Conservation (phyloP, 306 rosid species). For the Echinosophora koreensis region DNA sequence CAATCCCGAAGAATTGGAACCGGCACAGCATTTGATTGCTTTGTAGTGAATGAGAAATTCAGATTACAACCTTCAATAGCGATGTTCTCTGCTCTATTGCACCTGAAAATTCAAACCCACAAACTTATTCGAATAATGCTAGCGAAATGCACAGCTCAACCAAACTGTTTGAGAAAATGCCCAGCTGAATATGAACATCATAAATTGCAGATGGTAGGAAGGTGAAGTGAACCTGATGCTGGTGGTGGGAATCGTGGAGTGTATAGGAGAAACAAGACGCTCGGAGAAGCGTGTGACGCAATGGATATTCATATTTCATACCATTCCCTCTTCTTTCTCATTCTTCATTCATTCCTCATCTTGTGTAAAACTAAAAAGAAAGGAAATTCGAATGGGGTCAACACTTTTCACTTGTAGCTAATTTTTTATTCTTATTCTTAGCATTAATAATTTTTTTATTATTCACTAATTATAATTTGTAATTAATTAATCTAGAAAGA, state of each 20-base stretch:
- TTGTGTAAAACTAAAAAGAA: too few relatives aligned
- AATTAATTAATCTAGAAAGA: too few relatives aligned
- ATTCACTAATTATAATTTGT: too few relatives aligned
- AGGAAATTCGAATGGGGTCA: neutral
- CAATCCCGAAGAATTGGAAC: constrained; percentile 76
- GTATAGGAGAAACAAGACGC: constrained; percentile 52
- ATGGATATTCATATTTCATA: constrained; percentile 60
- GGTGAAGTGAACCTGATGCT: constrained; percentile 44
- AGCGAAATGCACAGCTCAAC: neutral
- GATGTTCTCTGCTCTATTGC: constrained; percentile 46
- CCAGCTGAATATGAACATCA: constrained; percentile 20
- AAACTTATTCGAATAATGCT: neutral
- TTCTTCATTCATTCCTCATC: neutral
- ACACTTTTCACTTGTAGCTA: neutral
- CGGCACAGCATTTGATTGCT: constrained; percentile 57
- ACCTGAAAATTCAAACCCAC: constrained; percentile 45
- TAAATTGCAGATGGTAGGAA: neutral
- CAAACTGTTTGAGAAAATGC: constrained; percentile 49
- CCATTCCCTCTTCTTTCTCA: constrained; percentile 28
- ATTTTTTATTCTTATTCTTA: too few relatives aligned
- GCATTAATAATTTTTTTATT: too few relatives aligned
- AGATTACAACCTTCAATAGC: constrained; percentile 74
- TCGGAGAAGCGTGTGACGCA: constrained; percentile 47
- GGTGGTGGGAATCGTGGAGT: constrained; percentile 44
- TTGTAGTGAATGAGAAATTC: constrained; percentile 62